Evolutionary conservation across 1,284 basidiomycete genomes (phyloP), one percentile per base, ranked within the genome.

Genomic region (Apiotrichum veenhuisii): DNA sequence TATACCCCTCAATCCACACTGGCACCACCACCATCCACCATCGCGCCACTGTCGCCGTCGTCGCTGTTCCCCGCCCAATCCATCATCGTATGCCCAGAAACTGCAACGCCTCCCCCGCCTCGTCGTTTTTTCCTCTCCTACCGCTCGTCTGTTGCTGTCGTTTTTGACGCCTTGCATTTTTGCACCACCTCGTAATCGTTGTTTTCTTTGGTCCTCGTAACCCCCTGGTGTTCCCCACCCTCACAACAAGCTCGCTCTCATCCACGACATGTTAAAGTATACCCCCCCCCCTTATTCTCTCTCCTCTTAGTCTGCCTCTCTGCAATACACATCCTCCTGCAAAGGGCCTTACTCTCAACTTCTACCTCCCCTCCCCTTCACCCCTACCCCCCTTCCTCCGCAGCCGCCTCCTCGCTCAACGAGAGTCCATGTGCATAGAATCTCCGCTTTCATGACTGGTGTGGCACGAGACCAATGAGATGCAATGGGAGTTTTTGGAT

Each of bases 141-240:
- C 33, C 42, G 30, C 25, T 40, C 22, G 30, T 48, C 46, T 42
- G 44, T 54, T 47, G 48, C 48, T 50, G 41, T 45, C 48, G 8
- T 47, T 47, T 47, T 47, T 48, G 20, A 43, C 23, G 26, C 50
- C 42, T 40, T 40, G 54, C 49, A 50, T 51, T 49, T 54, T 34
- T 41, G 41, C 54, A 49, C 22, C 43, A 47, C 45, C 27, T 30
- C 45, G 33, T 55, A 55, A 55, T 55, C 54, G 54, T 55, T 55
- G 54, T 55, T 51, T 43, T 27, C 23, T 36, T 25, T 34, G 41
- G 38, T 27, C 44, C 44, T 36, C 36, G 48, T 30, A 41, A 50
- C 48, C 48, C 47, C 34, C 22, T 3, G 15, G n/a, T n/a, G n/a
- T n/a, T n/a, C 20, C 37, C n/a, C 26, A n/a, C 2, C 49, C 17